A percentile compares a stretch with the other conserved stretches of the same genome.
Conservation (phyloP, 371 early-diverging fungal species). For the Haplosporangium sp. region DNA sequence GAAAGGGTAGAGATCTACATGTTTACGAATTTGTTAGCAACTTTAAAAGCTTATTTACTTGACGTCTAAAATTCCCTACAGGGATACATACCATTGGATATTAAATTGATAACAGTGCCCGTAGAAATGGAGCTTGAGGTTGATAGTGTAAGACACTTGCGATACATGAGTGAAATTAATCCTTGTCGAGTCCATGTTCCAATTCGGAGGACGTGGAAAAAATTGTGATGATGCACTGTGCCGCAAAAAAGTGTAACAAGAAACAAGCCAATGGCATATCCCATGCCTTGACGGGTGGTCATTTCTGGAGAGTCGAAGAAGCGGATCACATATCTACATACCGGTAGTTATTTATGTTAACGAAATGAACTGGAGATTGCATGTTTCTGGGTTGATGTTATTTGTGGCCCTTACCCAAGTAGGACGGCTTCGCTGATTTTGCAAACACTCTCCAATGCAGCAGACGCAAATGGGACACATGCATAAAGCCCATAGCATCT, state of each 20-base stretch:
- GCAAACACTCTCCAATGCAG: conserved; percentile 37
- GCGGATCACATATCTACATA: conserved; percentile 50
- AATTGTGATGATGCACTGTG: conserved; percentile 56
- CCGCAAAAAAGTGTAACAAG: conserved; percentile 49
- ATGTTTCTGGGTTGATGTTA: no score
- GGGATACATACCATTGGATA: conserved; percentile 53
- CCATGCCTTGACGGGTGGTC: conserved; percentile 37
- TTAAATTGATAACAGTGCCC: conserved; percentile 56
- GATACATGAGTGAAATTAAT: conserved; percentile 57
- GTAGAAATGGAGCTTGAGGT: conserved; percentile 54
- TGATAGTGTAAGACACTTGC: conserved; percentile 56
- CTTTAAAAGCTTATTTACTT: no score
- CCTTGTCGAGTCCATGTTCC: conserved; percentile 52
- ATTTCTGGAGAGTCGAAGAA: conserved; percentile 42
- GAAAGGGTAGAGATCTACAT: conserved; percentile 56
- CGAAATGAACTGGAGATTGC: background rate
- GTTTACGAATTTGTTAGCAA: background rate
- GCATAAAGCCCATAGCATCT: conserved; percentile 44
- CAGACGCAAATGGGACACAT: conserved; percentile 27
- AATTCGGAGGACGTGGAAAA: conserved; percentile 55
- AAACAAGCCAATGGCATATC: conserved; percentile 50
- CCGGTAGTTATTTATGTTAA: background rate
- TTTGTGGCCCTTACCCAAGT: conserved; percentile 33
- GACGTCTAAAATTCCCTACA: no score
- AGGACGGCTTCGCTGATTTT: conserved; percentile 57